Evolutionary conservation across 2,329 filamentous ascomycete genomes (phyloP), one percentile per base, ranked within the genome.

Genomic region (Colletotrichum sp.): DNA sequence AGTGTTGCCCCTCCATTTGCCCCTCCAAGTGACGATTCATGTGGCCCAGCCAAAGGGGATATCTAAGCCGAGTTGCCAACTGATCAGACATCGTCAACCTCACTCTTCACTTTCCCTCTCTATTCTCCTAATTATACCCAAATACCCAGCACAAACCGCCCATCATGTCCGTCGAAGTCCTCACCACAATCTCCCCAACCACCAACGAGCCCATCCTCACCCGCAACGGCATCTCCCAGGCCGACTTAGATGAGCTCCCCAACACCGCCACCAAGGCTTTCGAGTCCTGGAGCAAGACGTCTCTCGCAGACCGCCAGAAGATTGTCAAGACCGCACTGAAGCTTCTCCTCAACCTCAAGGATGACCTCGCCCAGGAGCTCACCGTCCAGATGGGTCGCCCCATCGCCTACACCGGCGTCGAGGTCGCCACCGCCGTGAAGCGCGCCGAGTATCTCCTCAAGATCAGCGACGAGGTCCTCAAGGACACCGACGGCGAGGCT

Each of bases 351-450:
- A 90, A 92, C 66, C 93, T 92, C 83, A 91, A 96, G 84, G 94
- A 97, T 92, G 94, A 93, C 77, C 89, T 98, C 39, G 96, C 94
- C 8, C 90, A 92, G 79, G 96, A 98, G 84, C 87, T 98, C 75
- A 98, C 96, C 0, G 93, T 95, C 83, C 96, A 98, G 87, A 98
- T 98, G 96, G 96, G 96, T 56, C 91, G 96, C 25, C 96, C 96
- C 39, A 98, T 98, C 80, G 91, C 94, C 48, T 98, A 96, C 84
- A 94, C 95, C 0, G 93, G 90, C 62, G 95, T 93, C 79, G 96
- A 98, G 87, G 90, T 98, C 79, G 87, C 91, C 34, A 98, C 96
- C 18, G 96, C 96, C 9, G 91, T 97, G 78, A 95, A 94, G 86
- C 92, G 96, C 78, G 94, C 93, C 78, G 93, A 98, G 82, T 98